These are phyloP conservation scores for Sanguinoderma infundibulare DNA, from an alignment of 1,284 basidiomycete species.

Conservation along the genomic window DNA sequence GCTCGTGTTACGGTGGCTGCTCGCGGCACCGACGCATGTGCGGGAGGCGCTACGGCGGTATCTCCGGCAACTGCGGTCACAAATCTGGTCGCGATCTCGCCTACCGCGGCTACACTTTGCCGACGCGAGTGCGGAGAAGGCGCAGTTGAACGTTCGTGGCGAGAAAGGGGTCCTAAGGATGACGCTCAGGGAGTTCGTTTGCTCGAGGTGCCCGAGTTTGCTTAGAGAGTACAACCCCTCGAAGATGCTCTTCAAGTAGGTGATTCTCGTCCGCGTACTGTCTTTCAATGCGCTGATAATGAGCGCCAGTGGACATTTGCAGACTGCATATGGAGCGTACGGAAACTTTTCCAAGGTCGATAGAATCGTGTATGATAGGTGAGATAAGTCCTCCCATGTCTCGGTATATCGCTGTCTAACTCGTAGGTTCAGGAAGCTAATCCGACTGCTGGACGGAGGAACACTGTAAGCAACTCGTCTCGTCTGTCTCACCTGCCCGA, in stretches of 20 bases:
- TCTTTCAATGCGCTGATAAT: background rate
- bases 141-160: background rate
- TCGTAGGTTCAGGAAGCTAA: slow-evolving; percentile 47
- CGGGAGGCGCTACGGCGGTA: slow-evolving; percentile 1
- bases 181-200: slow-evolving; percentile 57
- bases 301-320: slow-evolving; percentile 62
- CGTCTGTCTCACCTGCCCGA: background rate
- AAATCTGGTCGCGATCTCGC: background rate
- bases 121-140: background rate
- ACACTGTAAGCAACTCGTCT: slow-evolving; percentile 53
- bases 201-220: slow-evolving; percentile 60
- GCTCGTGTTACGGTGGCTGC: slow-evolving; percentile 7
- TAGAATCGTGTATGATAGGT: slow-evolving; percentile 71
- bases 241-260: slow-evolving; percentile 73
- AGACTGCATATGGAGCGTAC: slow-evolving; percentile 68
- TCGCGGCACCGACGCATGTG: background rate
- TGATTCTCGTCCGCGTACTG: background rate
- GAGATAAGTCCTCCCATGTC: slow-evolving; percentile 22
- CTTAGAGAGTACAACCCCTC: slow-evolving; percentile 55
- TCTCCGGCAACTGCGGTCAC: background rate
- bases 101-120: background rate
- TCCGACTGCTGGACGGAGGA: slow-evolving; percentile 68
- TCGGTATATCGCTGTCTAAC: background rate
- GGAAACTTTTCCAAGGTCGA: slow-evolving; percentile 77
- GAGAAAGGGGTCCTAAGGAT: slow-evolving; percentile 33